Conservation (phyloP, 208 protist genomes). For the Acanthamoeba healyi region DNA sequence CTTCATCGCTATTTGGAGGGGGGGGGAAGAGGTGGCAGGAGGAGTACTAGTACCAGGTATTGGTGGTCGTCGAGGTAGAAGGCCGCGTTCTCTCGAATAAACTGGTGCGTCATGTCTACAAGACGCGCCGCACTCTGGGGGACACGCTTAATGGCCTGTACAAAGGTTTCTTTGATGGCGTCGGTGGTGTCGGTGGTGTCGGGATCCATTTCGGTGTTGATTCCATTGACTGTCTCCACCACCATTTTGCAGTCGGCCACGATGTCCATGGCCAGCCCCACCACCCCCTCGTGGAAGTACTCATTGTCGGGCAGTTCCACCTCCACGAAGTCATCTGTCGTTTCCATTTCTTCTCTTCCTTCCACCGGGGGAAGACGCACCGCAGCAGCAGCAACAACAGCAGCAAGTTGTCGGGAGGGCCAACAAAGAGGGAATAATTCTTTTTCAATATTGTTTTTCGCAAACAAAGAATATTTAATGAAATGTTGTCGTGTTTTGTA, state of each 20-base stretch:
- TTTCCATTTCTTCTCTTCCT: neutral
- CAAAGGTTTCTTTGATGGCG: slow-evolving; percentile 50
- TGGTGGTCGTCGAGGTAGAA: slow-evolving; percentile 56
- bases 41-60: neutral
- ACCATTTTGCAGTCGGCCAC: slow-evolving; percentile 51
- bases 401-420: no score
- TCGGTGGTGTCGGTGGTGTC: slow-evolving; percentile 9
- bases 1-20: no score
- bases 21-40: neutral
- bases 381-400: no score
- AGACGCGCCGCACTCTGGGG: neutral
- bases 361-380: no score
- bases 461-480: no score
- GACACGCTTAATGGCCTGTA: slow-evolving; percentile 18
- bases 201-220: slow-evolving; percentile 30
- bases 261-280: slow-evolving; percentile 39
- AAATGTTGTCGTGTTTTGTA: no score
- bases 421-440: no score
- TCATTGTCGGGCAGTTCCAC: slow-evolving; percentile 63
- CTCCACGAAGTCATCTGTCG: slow-evolving; percentile 20
- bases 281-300: slow-evolving; percentile 58
- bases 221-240: slow-evolving; percentile 50
- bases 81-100: slow-evolving; percentile 7
- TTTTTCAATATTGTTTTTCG: no score
- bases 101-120: slow-evolving; percentile 27